A percentile compares a stretch with the other conserved stretches of the same genome.
phyloP scores from a whole-genome alignment of 73 alveolate species.

The Paramecium tetraurelia region DNA sequence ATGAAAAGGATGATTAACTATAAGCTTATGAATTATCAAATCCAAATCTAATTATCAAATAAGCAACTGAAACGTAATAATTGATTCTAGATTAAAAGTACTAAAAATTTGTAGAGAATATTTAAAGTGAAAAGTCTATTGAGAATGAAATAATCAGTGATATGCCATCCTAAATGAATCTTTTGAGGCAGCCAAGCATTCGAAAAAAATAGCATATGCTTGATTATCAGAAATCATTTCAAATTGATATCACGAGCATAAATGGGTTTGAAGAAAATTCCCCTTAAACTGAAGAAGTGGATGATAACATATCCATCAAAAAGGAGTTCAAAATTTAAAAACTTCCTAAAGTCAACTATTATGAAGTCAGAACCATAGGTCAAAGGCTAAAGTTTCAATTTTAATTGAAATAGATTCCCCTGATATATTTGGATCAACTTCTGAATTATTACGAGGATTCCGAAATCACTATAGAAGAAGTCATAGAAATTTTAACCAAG shows the following conservation, averaged over 20 bases:
- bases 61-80: neutral
- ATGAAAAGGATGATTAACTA: neutral
- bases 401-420: neutral
- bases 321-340: neutral
- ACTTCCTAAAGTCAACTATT: conserved; percentile 11
- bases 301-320: neutral
- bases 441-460: neutral
- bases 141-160: neutral
- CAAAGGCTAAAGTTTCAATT: conserved; percentile 16
- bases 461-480: neutral
- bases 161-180: neutral
- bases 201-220: neutral
- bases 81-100: neutral
- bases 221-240: neutral
- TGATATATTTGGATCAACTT: neutral
- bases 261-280: neutral
- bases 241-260: neutral
- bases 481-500: neutral
- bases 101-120: neutral
- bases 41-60: neutral
- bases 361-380: conserved; percentile 11
- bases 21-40: neutral
- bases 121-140: neutral
- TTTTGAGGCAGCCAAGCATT: neutral
- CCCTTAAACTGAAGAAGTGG: neutral